Base-by-base conservation (phyloP, 441 rosid species). In the Erodium texanum region DNA sequence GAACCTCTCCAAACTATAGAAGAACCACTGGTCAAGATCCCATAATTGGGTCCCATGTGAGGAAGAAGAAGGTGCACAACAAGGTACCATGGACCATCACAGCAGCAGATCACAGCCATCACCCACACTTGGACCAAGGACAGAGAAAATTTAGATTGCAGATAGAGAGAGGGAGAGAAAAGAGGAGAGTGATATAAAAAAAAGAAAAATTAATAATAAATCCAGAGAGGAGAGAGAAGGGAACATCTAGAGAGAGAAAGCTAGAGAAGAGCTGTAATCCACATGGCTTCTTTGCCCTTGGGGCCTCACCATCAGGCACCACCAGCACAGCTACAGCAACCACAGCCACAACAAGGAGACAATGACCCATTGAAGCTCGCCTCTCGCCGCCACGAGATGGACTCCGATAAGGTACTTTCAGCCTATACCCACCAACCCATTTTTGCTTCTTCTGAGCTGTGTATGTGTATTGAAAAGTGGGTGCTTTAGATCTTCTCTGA, bases 281-380 rank as follows among this genome's bases (percentile, higher is more conserved):
- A 79, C 82, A 83, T 85, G 89, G 79, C 87, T 68, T 79, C 87
- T 3, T 64, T 79, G 71, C 81, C 81, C 70, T 70, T 63, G 76
- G 79, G 83, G 80, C 79, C 79, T 76, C 77, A 38, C 48, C 76
- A 70, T 56, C 76, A 71, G 69, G 48, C 76, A 78, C 69, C 80
- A 74, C 77, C 83, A 75, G 68, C 68, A 67, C 56, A 14, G 58
- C 78, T 66, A 34, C 82, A 78, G 0, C 74, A 67, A 41, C 81
- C 58, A 41, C 68, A 66, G 29, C 68, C 43, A 3, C 41, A 36
- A 6, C 10, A 9, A 54, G 61, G 64, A 64, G 74, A 77, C 73
- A 77, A 75, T 66, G 83, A 83, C 72, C 73, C 76, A 20, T 61
- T 52, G 48, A 81, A 72, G 74, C 72, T 32, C 32, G 8, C 7